Conservation (phyloP, 2,329 filamentous ascomycete genomes). For the Achaetomium macrosporum region DNA sequence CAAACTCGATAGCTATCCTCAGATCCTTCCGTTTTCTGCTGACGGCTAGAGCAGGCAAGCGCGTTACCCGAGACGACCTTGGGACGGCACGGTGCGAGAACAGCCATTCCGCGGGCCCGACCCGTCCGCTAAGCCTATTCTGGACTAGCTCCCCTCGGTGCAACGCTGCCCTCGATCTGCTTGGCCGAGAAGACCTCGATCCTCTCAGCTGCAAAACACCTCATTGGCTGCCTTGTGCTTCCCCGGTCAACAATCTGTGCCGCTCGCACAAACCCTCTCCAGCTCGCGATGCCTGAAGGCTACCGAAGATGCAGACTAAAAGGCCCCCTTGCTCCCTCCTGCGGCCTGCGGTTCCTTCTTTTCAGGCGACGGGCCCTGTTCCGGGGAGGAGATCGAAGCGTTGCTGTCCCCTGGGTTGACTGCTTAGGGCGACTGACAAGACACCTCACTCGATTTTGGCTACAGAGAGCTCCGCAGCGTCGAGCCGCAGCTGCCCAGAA, state of each 20-base stretch:
- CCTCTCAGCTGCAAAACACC: not conserved
- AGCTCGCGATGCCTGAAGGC: not conserved
- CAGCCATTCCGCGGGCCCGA: too few relatives aligned
- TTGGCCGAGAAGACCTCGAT: not conserved
- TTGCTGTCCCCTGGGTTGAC: not conserved
- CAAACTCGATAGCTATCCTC: too few relatives aligned
- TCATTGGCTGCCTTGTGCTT: constrained; percentile 16
- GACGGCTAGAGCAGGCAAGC: too few relatives aligned
- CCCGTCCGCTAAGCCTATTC: too few relatives aligned
- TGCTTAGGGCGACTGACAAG: not conserved
- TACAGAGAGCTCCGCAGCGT: too few relatives aligned
- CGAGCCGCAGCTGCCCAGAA: too few relatives aligned
- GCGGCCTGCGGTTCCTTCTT: not conserved
- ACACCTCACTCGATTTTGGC: too few relatives aligned
- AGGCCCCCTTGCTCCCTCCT: too few relatives aligned
- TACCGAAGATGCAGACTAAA: not conserved
- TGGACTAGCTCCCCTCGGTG: not conserved
- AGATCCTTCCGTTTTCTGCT: too few relatives aligned
- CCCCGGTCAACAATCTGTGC: not conserved
- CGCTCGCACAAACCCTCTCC: not conserved
- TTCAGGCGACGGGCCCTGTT: not conserved
- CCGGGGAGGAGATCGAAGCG: not conserved
- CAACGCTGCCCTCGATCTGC: not conserved
- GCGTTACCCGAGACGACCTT: too few relatives aligned
- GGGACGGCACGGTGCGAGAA: too few relatives aligned